Conservation (phyloP, 192 early-diverging fungal species). For the Linnemannia zychae region DNA sequence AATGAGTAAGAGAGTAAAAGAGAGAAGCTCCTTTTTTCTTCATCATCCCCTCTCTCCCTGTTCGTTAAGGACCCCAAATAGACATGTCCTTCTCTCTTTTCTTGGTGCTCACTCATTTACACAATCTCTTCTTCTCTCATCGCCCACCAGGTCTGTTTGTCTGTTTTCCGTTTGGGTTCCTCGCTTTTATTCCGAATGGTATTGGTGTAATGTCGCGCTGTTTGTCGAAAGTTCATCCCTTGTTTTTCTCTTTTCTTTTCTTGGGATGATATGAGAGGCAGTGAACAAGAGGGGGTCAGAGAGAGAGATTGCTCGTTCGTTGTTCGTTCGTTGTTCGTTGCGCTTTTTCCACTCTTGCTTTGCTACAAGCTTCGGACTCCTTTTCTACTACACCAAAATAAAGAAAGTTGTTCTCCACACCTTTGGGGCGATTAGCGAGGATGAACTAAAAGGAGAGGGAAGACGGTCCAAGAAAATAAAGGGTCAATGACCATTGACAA, state of each 20-base stretch:
- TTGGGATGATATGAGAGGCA: not conserved
- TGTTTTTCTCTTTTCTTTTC: not conserved
- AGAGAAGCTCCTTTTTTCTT: not conserved
- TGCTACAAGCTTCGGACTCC: constrained; percentile 20
- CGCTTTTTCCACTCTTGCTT: no score
- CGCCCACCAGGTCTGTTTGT: not conserved
- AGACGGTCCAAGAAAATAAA: not conserved
- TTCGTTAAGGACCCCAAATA: not conserved
- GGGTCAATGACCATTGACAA: not conserved
- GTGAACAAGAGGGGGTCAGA: not conserved
- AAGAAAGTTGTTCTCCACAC: not conserved
- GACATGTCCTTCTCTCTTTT: not conserved
- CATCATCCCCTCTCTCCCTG: not conserved
- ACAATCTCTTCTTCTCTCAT: not conserved
- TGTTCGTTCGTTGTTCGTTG: not conserved
- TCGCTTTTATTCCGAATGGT: not conserved
- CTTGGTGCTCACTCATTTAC: not conserved
- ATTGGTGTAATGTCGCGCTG: not conserved
- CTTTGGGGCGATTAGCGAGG: not conserved
- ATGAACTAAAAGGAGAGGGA: no score
- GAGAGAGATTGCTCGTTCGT: not conserved
- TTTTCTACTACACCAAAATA: constrained; percentile 33
- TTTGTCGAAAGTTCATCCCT: not conserved
- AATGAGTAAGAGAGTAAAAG: not conserved
- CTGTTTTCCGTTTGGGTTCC: not conserved